Evolutionary conservation across 2,329 filamentous ascomycete species (phyloP).

Genomic region (Fusarium dlaminii): DNA sequence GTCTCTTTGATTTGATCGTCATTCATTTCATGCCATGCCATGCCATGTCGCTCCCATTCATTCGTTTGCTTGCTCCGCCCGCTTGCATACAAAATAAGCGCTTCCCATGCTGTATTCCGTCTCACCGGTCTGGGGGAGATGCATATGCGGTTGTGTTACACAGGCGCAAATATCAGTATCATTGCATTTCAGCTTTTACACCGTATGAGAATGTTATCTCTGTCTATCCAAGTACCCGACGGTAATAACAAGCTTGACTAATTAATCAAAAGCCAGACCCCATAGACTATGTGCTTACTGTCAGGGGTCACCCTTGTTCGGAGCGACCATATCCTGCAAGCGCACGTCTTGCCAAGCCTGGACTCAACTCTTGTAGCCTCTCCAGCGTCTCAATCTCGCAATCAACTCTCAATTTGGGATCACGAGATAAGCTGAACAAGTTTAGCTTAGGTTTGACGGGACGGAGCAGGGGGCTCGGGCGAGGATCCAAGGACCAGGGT

Average conservation of each 20-base stretch:
- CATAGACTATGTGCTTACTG: not conserved
- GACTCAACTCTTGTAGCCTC: not conserved
- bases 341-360: conserved; percentile 12
- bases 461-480: not conserved
- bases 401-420: not conserved
- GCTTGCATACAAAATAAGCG: not conserved
- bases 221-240: not conserved
- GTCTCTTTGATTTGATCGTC: not conserved
- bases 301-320: not conserved
- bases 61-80: not conserved
- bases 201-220: not conserved
- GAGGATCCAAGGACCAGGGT: not conserved
- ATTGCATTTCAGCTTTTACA: not conserved
- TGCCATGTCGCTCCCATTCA: not conserved
- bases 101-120: conserved; percentile 3
- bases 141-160: not conserved
- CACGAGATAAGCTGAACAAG: not conserved
- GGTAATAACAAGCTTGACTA: not conserved
- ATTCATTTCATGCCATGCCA: not conserved
- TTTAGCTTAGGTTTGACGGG: not conserved
- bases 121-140: conserved; percentile 5
- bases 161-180: not conserved
- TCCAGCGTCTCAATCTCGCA: not conserved
- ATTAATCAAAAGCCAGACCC: not conserved
- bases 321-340: conserved; percentile 1